phyloP scores from a whole-genome alignment of 768 basidiomycete species.

The Galerina sulciceps region DNA sequence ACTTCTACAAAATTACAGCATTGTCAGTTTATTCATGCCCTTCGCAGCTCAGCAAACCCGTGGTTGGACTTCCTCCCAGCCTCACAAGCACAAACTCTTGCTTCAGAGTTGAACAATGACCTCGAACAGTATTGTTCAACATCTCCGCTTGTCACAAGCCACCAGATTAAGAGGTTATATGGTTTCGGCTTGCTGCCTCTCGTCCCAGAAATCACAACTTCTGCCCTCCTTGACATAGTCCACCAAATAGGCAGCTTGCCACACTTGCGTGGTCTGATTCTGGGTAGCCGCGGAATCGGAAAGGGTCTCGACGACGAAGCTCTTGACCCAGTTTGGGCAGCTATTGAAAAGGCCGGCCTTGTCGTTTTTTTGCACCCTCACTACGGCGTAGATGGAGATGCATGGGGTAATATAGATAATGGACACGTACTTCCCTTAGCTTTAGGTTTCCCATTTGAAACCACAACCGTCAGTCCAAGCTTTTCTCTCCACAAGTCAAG shows the following conservation, averaged over 20 bases:
- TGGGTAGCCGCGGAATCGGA: constrained; percentile 81
- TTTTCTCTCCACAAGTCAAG: background rate
- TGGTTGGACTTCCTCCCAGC: constrained; percentile 89
- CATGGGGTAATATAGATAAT: constrained; percentile 78
- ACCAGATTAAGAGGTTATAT: constrained; percentile 66
- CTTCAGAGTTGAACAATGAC: constrained; percentile 74
- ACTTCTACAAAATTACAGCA: background rate
- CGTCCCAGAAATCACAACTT: constrained; percentile 63
- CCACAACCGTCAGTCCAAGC: constrained; percentile 67
- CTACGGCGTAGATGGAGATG: constrained; percentile 76
- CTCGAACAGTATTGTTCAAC: constrained; percentile 81
- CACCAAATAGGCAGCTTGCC: constrained; percentile 66
- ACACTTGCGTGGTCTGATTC: constrained; percentile 76
- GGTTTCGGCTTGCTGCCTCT: constrained; percentile 87
- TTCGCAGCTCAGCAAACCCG: constrained; percentile 78
- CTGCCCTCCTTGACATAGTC: constrained; percentile 65
- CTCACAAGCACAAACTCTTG: constrained; percentile 65
- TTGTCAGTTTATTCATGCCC: constrained; percentile 3
- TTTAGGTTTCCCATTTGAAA: constrained; percentile 90
- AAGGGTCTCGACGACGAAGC: constrained; percentile 79
- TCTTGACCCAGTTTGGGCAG: constrained; percentile 84
- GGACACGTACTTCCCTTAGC: constrained; percentile 89
- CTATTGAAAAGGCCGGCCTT: constrained; percentile 68
- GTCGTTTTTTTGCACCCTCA: constrained; percentile 88
- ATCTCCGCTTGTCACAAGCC: constrained; percentile 46